Base-by-base conservation (phyloP, 148 eudicot species). In the Fagopyrum tataricum region DNA sequence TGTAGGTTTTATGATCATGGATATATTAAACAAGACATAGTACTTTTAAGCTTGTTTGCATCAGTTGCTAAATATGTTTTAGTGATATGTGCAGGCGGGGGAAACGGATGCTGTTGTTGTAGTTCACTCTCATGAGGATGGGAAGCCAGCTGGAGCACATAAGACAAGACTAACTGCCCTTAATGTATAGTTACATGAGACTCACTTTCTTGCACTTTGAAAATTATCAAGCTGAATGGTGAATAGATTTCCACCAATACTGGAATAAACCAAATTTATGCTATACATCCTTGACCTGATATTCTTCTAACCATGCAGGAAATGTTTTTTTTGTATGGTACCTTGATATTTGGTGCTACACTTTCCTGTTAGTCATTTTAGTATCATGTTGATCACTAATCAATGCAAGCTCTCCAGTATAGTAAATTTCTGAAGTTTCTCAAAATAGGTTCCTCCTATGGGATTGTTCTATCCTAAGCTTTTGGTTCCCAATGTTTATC, bases 41-140 rank as follows among this genome's bases (percentile, higher is more conserved):
- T 44, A 59, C 7, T 8, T 6, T 61, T 61, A 6, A 9, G 15
- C 7, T 42, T 51, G n/a, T 47, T 74, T 66, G 11, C 67, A 5
- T 26, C 21, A 43, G 40, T 24, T 56, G 43, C 24, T 61, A 64
- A 69, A 11, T 69, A 51, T 64, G 7, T 76, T 71, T 43, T 37
- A 15, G 44, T 71, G 46, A 72, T 73, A 42, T 78, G 47, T 41
- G 76, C 85, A 95, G 98, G 99, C 92, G 74, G 97, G 97, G 70
- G 94, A 90, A 66, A 84, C 88, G 76, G 97, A 95, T 76, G 93
- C 89, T 74, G 79, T 80, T 73, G 86, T 79, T 66, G 82, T 83
- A 75, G 94, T 95, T 81, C 96, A 92, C 78, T 95, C 99, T 61
- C 92, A 92, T 55, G 99, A 95, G 73, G 99, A 95, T 64, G 88